Evolutionary conservation across 2,329 filamentous ascomycete species (phyloP).

Genomic region (Fusarium protoensiforme): DNA sequence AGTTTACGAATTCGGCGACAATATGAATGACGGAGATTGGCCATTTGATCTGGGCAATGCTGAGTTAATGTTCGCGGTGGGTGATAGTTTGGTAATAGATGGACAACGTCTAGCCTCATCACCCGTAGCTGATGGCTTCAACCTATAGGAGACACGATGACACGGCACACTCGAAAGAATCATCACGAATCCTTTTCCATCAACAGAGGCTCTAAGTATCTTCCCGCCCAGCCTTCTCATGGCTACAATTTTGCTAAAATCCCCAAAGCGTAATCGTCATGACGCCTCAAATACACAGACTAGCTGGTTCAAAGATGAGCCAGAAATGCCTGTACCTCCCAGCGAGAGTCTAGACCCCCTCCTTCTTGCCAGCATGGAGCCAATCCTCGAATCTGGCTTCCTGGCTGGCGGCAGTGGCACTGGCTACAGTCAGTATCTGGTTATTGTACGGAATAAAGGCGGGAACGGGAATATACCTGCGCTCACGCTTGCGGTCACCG

Average conservation of each 20-base stretch:
- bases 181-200: background rate
- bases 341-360: background rate
- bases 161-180: background rate
- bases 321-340: background rate
- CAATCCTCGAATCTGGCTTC: constrained; percentile 26
- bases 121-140: background rate
- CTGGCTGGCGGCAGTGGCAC: constrained; percentile 19
- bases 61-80: background rate
- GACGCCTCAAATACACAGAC: background rate
- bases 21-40: background rate
- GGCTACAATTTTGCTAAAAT: background rate
- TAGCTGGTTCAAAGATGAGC: background rate
- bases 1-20: background rate
- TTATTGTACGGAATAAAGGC: background rate
- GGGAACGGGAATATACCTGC: constrained; percentile 25
- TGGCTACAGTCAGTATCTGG: constrained; percentile 13
- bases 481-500: constrained; percentile 11
- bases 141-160: background rate
- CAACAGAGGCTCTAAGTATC: background rate
- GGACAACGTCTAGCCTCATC: background rate
- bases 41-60: background rate
- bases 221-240: background rate
- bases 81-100: background rate
- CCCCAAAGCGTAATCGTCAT: background rate
- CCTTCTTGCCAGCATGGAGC: background rate